Evolutionary conservation across 192 early-diverging fungal genomes (phyloP).

Genomic region (Backusella luteola): DNA sequence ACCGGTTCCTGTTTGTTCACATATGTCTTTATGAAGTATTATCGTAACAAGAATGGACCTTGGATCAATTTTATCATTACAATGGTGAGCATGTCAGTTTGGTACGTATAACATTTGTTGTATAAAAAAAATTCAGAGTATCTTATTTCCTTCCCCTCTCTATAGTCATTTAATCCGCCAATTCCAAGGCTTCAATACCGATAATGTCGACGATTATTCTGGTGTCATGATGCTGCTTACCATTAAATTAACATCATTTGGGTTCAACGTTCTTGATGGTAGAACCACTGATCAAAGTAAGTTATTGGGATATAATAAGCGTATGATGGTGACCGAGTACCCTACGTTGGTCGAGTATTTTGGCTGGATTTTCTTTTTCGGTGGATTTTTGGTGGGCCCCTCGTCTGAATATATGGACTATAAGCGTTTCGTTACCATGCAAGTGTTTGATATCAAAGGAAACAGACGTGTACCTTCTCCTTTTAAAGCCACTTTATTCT

Average conservation of each 20-base stretch:
- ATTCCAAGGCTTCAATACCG: constrained; percentile 33
- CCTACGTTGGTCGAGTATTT: constrained; percentile 77
- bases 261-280: constrained; percentile 80
- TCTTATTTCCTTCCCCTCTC: background rate
- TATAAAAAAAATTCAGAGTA: background rate
- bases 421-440: constrained; percentile 37
- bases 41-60: constrained; percentile 51
- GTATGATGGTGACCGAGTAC: constrained; percentile 54
- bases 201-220: constrained; percentile 75
- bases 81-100: constrained; percentile 69
- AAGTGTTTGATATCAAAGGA: background rate
- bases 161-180: constrained; percentile 34
- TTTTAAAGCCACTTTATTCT: background rate
- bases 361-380: constrained; percentile 91
- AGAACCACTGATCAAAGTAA: constrained; percentile 24
- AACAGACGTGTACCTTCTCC: constrained; percentile 8
- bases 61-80: constrained; percentile 56
- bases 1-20: constrained; percentile 46
- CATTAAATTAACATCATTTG: constrained; percentile 91
- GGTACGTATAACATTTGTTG: constrained; percentile 30
- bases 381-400: constrained; percentile 81
- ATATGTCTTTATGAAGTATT: constrained; percentile 51
- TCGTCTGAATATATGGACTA: constrained; percentile 75
- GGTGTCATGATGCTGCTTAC: constrained; percentile 93
- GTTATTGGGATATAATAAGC: constrained; percentile 65